Base-by-base conservation (phyloP, 805 yeast genomes). In the Scheffersomyces spartinae region DNA sequence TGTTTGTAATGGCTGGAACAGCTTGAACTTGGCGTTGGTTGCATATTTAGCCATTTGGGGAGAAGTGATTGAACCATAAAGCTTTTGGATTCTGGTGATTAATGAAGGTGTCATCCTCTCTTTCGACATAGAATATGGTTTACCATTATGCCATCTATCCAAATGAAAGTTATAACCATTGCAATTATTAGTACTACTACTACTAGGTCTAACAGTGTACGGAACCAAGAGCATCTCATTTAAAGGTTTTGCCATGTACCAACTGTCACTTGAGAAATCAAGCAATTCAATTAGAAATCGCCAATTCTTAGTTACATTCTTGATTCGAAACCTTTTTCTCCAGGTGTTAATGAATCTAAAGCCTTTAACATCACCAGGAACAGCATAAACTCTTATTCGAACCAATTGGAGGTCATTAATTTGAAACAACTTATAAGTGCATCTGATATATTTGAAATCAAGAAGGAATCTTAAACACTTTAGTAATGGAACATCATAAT, bases 331-430 rank as follows among this genome's bases (percentile, higher is more conserved):
- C 1, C 14, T 21, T 0, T 26, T 16, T 27, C 74, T 44, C 55
- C 60, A 62, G 15, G 45, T 46, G 2, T 33, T 32, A 1, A 71
- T 21, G 18, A 33, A 38, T 8, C 54, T 30, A 3, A 47, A 34
- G 0, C 64, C 61, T 0, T 37, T 35, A 1, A 56, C 36, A 43
- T 72, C 79, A 7, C 36, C 29, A 0, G 76, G 72, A 1, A 74
- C 36, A 1, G 51, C 40, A 32, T 71, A 74, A 0, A 74, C 35
- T 31, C 81, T 49, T 1, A 70, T 30, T 27, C 25, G 49, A 47
- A 30, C 49, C 23, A 5, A 29, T 13, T 18, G 38, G 6, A 13
- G 17, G 20, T 17, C 26, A 22, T 34, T 20, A 9, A 25, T 3
- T 42, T 43, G 3, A 51, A 34, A 11, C 7, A 33, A 22, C 23